phyloP scores from a whole-genome alignment of 257 asterid species.

The Leonotis leonurus region DNA sequence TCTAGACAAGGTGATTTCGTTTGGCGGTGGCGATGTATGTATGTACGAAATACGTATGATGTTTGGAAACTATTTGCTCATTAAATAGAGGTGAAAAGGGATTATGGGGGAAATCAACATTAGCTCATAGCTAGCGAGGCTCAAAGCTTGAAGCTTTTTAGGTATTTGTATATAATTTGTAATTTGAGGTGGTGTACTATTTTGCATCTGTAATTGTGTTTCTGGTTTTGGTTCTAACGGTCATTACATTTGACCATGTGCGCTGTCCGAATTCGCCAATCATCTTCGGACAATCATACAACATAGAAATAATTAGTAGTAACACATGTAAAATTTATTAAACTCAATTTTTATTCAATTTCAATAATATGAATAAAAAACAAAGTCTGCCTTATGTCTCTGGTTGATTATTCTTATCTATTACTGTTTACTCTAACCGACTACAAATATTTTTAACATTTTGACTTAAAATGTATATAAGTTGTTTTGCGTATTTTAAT shows the following conservation, averaged over 20 bases:
- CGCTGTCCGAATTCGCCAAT: not conserved
- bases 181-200: conserved; percentile 13
- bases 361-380: too few relatives aligned
- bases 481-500: too few relatives aligned
- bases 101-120: conserved; percentile 13
- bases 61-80: conserved; percentile 13
- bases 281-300: not conserved
- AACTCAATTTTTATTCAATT: not conserved
- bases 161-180: conserved; percentile 10
- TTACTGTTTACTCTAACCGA: too few relatives aligned
- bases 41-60: conserved; percentile 9
- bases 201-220: not conserved
- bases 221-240: conserved; percentile 23
- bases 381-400: too few relatives aligned
- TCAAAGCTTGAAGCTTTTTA: conserved; percentile 15
- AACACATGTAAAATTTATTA: not conserved
- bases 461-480: too few relatives aligned
- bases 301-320: too few relatives aligned
- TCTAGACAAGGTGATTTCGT: too few relatives aligned
- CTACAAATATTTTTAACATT: too few relatives aligned
- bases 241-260: conserved; percentile 17
- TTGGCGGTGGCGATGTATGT: conserved; percentile 26
- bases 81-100: conserved; percentile 12
- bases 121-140: too few relatives aligned
- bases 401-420: too few relatives aligned